A percentile compares a stretch with the other conserved stretches of the same genome.
Conservation (phyloP, 352 stramenopile genomes). For the Saprolegnia parasitica region DNA sequence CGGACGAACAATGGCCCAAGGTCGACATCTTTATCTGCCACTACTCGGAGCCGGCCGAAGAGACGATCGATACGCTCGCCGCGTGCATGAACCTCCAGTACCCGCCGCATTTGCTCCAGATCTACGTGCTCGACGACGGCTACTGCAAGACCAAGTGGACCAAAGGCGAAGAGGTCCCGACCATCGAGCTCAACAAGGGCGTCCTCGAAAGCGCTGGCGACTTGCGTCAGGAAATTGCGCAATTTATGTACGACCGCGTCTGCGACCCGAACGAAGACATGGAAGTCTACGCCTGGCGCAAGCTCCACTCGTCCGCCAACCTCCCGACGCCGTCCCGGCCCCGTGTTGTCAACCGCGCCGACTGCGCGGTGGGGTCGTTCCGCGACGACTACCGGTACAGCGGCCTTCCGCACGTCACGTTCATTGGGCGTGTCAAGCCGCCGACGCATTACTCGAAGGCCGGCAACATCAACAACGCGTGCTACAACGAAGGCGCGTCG, state of each 20-base stretch:
- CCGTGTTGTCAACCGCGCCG: conserved; percentile 63
- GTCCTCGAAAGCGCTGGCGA: conserved; percentile 74
- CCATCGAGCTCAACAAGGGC: conserved; percentile 68
- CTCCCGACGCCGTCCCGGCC: conserved; percentile 60
- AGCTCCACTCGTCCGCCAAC: conserved; percentile 78
- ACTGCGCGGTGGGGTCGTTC: conserved; percentile 77
- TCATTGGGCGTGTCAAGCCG: conserved; percentile 71
- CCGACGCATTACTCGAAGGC: conserved; percentile 75
- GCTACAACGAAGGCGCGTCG: conserved; percentile 84
- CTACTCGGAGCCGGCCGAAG: conserved; percentile 78
- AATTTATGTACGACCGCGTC: conserved; percentile 87
- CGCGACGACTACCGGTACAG: conserved; percentile 83
- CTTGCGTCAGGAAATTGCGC: conserved; percentile 72
- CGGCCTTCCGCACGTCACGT: conserved; percentile 71
- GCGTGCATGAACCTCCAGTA: conserved; percentile 87
- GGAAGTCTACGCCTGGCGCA: conserved; percentile 84
- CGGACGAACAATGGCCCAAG: conserved; percentile 78
- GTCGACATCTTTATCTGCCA: conserved; percentile 81
- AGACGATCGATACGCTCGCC: conserved; percentile 81
- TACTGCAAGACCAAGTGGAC: conserved; percentile 81
- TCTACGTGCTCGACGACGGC: conserved; percentile 80
- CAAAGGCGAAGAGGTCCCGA: conserved; percentile 55
- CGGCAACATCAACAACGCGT: conserved; percentile 87
- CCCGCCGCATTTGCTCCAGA: conserved; percentile 77
- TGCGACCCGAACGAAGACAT: conserved; percentile 83